Percentiles rank a stretch among this genome's conserved stretches.
Evolutionary conservation across 2,329 filamentous ascomycete species (phyloP).

Genomic region (Hymenoscyphus fructigenus): DNA sequence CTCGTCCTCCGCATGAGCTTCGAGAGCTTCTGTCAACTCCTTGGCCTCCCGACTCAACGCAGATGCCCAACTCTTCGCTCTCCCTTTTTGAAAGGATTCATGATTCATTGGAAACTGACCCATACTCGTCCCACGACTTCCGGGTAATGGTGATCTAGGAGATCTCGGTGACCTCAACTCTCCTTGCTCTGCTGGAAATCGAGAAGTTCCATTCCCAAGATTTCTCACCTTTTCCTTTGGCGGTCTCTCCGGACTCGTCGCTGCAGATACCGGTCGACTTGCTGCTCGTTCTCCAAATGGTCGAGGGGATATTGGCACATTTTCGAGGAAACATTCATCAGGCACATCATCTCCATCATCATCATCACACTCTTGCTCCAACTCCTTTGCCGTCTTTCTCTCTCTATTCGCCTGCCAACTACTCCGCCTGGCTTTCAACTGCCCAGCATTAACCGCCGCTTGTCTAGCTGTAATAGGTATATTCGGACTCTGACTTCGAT

Average conservation of each 20-base stretch:
- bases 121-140: conserved; percentile 37
- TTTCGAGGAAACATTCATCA: conserved; percentile 76
- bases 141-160: conserved; percentile 36
- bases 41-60: conserved; percentile 72
- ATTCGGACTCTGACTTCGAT: conserved; percentile 34
- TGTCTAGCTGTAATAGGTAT: conserved; percentile 21
- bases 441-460: conserved; percentile 23
- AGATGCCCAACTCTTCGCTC: conserved; percentile 73
- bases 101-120: conserved; percentile 62
- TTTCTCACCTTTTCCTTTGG: conserved; percentile 32
- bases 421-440: conserved; percentile 31
- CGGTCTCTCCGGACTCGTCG: conserved; percentile 34
- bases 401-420: conserved; percentile 69
- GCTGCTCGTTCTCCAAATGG: conserved; percentile 55
- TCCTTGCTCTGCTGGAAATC: conserved; percentile 58
- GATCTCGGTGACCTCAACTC: conserved; percentile 43
- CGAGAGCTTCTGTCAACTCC: conserved; percentile 75
- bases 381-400: conserved; percentile 66
- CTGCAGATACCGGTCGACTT: conserved; percentile 52
- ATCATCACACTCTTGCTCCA: conserved; percentile 74
- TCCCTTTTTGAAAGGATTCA: conserved; percentile 47
- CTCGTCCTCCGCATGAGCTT: conserved; percentile 70
- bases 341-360: conserved; percentile 78
- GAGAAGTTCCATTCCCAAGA: conserved; percentile 61
- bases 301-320: conserved; percentile 78